Conservation (phyloP, 768 basidiomycete species). For the Suillus subaureus region DNA sequence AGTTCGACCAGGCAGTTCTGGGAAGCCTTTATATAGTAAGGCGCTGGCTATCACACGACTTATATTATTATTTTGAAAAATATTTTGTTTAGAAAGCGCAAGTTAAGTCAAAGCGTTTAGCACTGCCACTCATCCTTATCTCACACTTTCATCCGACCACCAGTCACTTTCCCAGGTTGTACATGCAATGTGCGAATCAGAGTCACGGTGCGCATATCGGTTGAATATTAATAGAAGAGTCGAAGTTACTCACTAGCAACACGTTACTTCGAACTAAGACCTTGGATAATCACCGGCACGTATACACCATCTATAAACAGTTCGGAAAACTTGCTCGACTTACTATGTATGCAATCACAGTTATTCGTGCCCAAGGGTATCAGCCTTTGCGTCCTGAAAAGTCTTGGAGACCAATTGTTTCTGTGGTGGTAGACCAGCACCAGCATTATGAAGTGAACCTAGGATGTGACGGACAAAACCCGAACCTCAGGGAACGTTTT, state of each 20-base stretch:
- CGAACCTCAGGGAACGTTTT: conserved; percentile 59
- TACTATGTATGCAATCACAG: conserved; percentile 21
- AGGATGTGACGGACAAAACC: conserved; percentile 70
- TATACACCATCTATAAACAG: not conserved
- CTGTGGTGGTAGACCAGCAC: conserved; percentile 55
- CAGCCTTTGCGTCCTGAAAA: conserved; percentile 55
- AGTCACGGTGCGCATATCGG: not conserved
- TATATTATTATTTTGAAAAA: not conserved
- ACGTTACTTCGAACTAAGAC: not conserved
- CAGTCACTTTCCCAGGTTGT: not conserved
- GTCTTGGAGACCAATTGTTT: conserved; percentile 69
- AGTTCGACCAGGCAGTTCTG: no score
- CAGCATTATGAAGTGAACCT: conserved; percentile 57
- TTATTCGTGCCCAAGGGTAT: conserved; percentile 42
- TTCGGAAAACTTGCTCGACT: not conserved
- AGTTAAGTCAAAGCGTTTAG: not conserved
- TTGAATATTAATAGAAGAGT: not conserved
- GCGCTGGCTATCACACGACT: no score
- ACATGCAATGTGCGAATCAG: not conserved
- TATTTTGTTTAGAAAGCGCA: not conserved
- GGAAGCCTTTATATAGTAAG: not conserved
- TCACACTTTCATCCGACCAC: not conserved
- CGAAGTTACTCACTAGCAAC: not conserved
- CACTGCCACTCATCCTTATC: not conserved
- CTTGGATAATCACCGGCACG: conserved; percentile 7